These are phyloP conservation scores for Corchorus olitorius DNA, from an alignment of 345 rosid species.

Conservation along the genomic window DNA sequence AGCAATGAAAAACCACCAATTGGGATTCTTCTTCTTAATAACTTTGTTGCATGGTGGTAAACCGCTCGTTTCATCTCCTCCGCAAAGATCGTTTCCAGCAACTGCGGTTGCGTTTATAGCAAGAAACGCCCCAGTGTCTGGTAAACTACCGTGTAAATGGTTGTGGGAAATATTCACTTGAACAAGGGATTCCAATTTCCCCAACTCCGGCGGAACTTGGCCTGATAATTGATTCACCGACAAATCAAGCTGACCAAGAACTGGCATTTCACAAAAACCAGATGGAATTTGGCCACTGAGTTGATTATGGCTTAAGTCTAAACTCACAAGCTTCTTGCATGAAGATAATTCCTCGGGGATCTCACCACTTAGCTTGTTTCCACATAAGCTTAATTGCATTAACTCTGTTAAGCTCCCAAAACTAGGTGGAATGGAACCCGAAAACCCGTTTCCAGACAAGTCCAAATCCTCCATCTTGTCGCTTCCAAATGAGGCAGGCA, in stretches of 20 bases:
- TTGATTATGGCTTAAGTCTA: conserved; percentile 79
- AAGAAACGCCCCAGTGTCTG: conserved; percentile 71
- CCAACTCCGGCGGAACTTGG: conserved; percentile 53
- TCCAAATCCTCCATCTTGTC: conserved; percentile 64
- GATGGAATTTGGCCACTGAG: conserved; percentile 64
- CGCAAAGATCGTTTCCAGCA: conserved; percentile 70
- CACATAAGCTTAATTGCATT: conserved; percentile 58
- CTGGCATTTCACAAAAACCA: conserved; percentile 49
- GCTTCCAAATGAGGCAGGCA: conserved; percentile 63
- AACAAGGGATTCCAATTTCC: conserved; percentile 51
- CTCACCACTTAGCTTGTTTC: conserved; percentile 58
- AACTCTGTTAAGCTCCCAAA: conserved; percentile 51
- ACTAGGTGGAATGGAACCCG: conserved; percentile 52
- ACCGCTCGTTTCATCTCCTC: conserved; percentile 39
- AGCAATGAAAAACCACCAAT: conserved; percentile 53
- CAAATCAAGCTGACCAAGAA: conserved; percentile 76
- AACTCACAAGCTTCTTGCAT: conserved; percentile 68
- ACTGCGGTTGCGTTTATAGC: conserved; percentile 74
- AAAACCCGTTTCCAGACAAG: conserved; percentile 58
- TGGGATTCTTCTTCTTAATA: conserved; percentile 30
- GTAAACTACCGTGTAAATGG: conserved; percentile 64
- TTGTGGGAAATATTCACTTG: conserved; percentile 72
- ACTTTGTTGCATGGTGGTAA: conserved; percentile 57
- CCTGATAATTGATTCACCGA: conserved; percentile 73
- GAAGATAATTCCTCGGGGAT: conserved; percentile 71